These are phyloP conservation scores for Cryoendolithus antarcticus DNA, from an alignment of 2,329 filamentous ascomycete genomes.

Conservation along the genomic window DNA sequence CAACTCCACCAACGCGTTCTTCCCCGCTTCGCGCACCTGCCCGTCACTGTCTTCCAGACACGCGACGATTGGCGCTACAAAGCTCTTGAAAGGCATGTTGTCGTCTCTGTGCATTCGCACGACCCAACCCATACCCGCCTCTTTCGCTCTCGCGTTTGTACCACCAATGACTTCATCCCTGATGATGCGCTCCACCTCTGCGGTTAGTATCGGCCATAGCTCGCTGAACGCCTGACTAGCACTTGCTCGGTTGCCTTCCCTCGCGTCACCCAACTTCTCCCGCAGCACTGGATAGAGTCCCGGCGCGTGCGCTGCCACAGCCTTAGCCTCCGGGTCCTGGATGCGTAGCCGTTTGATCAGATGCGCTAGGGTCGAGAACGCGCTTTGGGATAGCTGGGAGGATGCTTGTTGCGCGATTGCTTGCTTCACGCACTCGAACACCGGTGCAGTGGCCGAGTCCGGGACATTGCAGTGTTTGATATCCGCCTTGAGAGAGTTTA, in stretches of 20 bases:
- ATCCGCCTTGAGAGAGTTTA: constrained; percentile 67
- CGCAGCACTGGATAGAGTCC: constrained; percentile 62
- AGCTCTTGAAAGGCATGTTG: constrained; percentile 66
- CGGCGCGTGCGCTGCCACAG: constrained; percentile 52
- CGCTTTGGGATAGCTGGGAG: constrained; percentile 60
- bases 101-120: constrained; percentile 74
- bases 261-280: constrained; percentile 77
- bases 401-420: constrained; percentile 67
- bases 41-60: constrained; percentile 84
- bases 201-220: constrained; percentile 55
- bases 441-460: constrained; percentile 53
- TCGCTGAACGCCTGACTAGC: constrained; percentile 67
- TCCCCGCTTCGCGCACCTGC: constrained; percentile 73
- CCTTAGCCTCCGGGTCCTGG: constrained; percentile 64
- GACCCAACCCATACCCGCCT: constrained; percentile 74
- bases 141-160: constrained; percentile 74
- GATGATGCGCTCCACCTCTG: constrained; percentile 68
- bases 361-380: constrained; percentile 79
- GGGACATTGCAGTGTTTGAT: constrained; percentile 91
- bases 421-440: constrained; percentile 71
- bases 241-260: constrained; percentile 68
- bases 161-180: constrained; percentile 66
- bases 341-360: constrained; percentile 74
- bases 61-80: constrained; percentile 72
- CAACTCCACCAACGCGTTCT: constrained; percentile 70